Base-by-base conservation (phyloP, 225 moss, liverwort and hornwort species). In the Sphagnum contortum region DNA sequence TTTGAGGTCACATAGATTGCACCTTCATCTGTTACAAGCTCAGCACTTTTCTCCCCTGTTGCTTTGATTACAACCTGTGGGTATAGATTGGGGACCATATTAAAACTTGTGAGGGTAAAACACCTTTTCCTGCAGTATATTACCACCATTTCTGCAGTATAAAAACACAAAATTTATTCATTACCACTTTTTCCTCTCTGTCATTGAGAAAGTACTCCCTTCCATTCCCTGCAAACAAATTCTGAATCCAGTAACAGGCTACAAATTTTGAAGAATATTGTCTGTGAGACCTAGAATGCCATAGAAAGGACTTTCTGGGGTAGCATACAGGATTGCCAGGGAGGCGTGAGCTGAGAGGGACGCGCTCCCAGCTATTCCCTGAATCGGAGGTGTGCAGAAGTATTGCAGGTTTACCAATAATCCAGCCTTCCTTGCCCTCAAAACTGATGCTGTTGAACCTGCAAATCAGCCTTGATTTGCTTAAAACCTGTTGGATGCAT, bases 21-120 rank as follows among this genome's bases (percentile, higher is more conserved):
- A 67, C 95, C 91, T 73, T 95, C 95, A 66, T 92, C 91, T 6
- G 95, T 92, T 45, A 95, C 91, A 91, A 95, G 89, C 75, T 95
- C 91, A 57, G 94, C 86, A 77, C 89, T 83, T 9, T 81, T 67
- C 50, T 76, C 70, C 10, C 74, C 82, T 0, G 76, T 87, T 48
- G 79, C 95, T 60, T 89, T 80, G 57, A 95, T 84, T 49, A 83
- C 67, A 9, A 89, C 87, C 89, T 89, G 71, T 60, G 71, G 60
- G 9, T 29, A 44, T 48, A 61, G 11, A 61, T 61, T 48, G 47
- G 44, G 61, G n/a, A 9, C 48, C 61, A 49, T 14, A 45, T 55
- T 44, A 50, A 10, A 48, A 49, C 47, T 8, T 57, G 48, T 29
- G 29, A 29, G 29, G 29, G 29, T 29, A 1, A 29, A 29, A 29